These are phyloP conservation scores for Elymus sibiricus DNA, from an alignment of 176 grass and related monocot species.

Conservation along the genomic window DNA sequence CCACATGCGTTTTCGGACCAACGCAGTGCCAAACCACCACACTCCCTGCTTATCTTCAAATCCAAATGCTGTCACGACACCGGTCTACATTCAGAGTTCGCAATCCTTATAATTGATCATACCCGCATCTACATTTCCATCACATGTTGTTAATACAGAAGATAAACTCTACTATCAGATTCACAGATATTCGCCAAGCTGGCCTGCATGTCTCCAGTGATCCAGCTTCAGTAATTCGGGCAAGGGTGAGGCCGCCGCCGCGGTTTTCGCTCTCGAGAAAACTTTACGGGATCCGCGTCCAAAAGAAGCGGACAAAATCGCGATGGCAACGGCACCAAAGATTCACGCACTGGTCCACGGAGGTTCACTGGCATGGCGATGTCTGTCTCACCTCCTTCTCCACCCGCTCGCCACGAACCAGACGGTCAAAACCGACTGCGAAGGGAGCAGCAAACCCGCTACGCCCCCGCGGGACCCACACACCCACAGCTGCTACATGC, in stretches of 20 bases:
- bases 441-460: neutral
- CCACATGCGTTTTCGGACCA: neutral
- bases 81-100: neutral
- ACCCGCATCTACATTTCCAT: neutral
- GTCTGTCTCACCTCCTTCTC: neutral
- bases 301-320: neutral
- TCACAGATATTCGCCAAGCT: neutral
- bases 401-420: neutral
- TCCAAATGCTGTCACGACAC: neutral
- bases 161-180: neutral
- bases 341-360: neutral
- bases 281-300: neutral
- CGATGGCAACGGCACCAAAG: neutral
- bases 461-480: neutral
- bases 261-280: neutral
- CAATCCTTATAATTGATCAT: neutral
- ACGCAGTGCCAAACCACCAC: neutral
- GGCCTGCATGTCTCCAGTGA: neutral
- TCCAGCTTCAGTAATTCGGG: neutral
- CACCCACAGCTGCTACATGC: neutral
- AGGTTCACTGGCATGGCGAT: neutral
- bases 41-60: neutral
- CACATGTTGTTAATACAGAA: neutral
- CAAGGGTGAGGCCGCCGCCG: neutral
- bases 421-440: constrained; percentile 13